A percentile compares a stretch with the other conserved stretches of the same genome.
phyloP scores from a whole-genome alignment of 352 stramenopile genomes.

The Phytophthora citrophthora region DNA sequence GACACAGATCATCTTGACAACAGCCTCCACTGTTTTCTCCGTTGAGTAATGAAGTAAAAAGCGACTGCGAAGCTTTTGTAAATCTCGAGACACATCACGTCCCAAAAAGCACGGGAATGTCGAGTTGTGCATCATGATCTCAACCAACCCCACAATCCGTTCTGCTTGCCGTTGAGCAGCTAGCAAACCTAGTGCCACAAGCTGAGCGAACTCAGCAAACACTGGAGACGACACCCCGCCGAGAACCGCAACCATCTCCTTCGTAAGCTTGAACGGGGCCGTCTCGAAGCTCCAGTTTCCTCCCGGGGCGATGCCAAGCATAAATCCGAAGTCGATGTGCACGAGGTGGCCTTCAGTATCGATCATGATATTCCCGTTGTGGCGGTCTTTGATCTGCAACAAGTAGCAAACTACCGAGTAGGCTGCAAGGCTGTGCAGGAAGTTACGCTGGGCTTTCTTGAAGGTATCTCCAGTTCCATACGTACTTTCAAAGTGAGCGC shows the following conservation, averaged over 20 bases:
- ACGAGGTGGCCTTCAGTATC: slow-evolving; percentile 90
- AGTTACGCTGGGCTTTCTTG: slow-evolving; percentile 62
- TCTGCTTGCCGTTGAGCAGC: slow-evolving; percentile 64
- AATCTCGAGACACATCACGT: slow-evolving; percentile 89
- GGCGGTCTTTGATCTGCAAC: slow-evolving; percentile 94
- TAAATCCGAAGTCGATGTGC: slow-evolving; percentile 98
- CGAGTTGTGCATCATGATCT: slow-evolving; percentile 88
- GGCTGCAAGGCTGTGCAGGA: slow-evolving; percentile 70
- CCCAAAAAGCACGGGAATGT: slow-evolving; percentile 81
- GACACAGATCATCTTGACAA: slow-evolving; percentile 90
- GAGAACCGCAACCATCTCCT: slow-evolving; percentile 95
- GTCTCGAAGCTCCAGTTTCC: slow-evolving; percentile 93
- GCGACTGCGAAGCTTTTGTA: slow-evolving; percentile 73
- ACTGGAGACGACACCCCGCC: slow-evolving; percentile 61
- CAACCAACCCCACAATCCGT: slow-evolving; percentile 69
- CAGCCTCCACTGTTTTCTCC: slow-evolving; percentile 70
- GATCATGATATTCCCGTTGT: slow-evolving; percentile 98
- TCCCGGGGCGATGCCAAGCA: slow-evolving; percentile 94
- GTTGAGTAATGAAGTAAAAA: slow-evolving; percentile 66
- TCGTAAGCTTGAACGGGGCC: slow-evolving; percentile 96
- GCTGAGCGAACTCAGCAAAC: slow-evolving; percentile 76
- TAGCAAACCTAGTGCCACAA: slow-evolving; percentile 63
- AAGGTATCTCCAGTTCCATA: slow-evolving; percentile 77
- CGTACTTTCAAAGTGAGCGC: slow-evolving; percentile 92
- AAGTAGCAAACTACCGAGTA: slow-evolving; percentile 87